These are phyloP conservation scores for Cordyceps fumosorosea DNA, from an alignment of 2,329 filamentous ascomycete genomes.

Conservation along the genomic window DNA sequence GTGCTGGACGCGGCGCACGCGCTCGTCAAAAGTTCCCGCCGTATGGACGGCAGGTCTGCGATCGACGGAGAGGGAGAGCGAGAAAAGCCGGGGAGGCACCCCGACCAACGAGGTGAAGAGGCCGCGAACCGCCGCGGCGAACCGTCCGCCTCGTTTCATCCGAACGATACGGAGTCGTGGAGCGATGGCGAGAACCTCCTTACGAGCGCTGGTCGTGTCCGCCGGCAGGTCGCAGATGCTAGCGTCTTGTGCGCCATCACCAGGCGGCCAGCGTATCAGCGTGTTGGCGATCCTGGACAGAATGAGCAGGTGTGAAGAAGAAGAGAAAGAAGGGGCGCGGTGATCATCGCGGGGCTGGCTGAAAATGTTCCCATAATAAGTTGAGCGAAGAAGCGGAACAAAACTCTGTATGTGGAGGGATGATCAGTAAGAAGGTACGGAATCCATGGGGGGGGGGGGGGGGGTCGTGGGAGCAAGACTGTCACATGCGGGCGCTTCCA, in stretches of 20 bases:
- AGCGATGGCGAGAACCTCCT: not conserved
- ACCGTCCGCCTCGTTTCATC: not conserved
- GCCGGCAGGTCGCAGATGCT: not conserved
- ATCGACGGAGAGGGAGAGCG: not conserved
- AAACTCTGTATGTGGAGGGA: not conserved
- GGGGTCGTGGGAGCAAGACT: not conserved
- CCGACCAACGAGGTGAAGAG: not conserved
- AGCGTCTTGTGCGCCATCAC: not conserved
- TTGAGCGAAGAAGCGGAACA: not conserved
- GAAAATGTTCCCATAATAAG: not conserved
- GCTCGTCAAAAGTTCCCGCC: not conserved
- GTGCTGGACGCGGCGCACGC: not conserved
- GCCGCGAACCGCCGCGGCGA: not conserved
- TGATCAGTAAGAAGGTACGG: not conserved
- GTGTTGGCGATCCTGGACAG: slow-evolving; percentile 1
- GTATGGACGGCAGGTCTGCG: not conserved
- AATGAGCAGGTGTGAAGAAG: slow-evolving; percentile 1
- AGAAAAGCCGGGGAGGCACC: not conserved
- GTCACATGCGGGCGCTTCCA: not conserved
- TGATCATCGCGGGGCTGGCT: not conserved
- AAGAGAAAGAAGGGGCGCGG: not conserved
- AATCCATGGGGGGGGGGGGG: not conserved
- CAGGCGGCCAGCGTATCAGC: not conserved
- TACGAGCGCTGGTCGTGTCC: not conserved
- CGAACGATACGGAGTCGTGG: not conserved